phyloP scores from a whole-genome alignment of 2,329 filamentous ascomycete species.

The Fusarium sp. region DNA sequence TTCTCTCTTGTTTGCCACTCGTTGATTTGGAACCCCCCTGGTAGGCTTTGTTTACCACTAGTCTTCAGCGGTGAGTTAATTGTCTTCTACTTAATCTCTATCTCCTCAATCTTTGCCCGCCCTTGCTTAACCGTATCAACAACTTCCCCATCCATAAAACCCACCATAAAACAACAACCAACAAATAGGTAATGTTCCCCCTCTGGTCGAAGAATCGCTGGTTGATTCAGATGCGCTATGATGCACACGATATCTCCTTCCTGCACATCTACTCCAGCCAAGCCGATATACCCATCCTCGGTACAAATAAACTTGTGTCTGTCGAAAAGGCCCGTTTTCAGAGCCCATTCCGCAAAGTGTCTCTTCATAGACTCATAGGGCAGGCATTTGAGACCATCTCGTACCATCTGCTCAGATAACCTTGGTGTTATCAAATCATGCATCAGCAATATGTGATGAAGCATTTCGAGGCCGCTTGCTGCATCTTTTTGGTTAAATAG shows the following conservation, averaged over 20 bases:
- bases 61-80: neutral
- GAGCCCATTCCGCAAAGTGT: neutral
- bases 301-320: neutral
- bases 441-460: neutral
- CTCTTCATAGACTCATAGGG: neutral
- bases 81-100: neutral
- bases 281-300: neutral
- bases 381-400: neutral
- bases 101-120: neutral
- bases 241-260: neutral
- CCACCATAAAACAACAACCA: neutral
- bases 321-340: accelerated
- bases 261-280: accelerated
- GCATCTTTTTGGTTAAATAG: neutral
- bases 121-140: neutral
- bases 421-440: neutral
- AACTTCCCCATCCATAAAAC: neutral
- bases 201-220: neutral
- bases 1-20: neutral
- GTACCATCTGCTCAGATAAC: neutral
- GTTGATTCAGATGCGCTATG: accelerated
- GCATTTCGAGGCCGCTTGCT: neutral
- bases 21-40: neutral
- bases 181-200: neutral
- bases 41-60: neutral